A percentile compares a stretch with the other conserved stretches of the same genome.
These are phyloP conservation scores for Mycosphaerella sp. DNA, from an alignment of 2,329 filamentous ascomycete species.

Conservation along the genomic window DNA sequence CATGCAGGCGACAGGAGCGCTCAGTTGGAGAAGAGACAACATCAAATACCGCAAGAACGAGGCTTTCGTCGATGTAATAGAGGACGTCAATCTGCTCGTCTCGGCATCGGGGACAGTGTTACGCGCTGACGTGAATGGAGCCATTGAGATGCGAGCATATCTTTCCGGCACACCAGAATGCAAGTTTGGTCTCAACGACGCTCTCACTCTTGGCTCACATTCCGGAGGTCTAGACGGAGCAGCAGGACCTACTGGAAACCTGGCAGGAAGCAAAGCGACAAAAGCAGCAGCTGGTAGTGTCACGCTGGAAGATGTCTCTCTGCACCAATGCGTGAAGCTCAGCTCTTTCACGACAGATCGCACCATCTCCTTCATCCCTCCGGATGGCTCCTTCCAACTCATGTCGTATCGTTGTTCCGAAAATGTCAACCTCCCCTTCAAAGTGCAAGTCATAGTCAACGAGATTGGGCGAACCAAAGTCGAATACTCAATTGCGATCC, in stretches of 20 bases:
- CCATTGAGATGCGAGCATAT: conserved; percentile 98
- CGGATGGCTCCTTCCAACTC: conserved; percentile 95
- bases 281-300: conserved; percentile 94
- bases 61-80: conserved; percentile 97
- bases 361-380: conserved; percentile 94
- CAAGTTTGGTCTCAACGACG: conserved; percentile 97
- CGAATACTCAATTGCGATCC: conserved; percentile 96
- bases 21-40: conserved; percentile 94
- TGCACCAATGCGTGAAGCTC: conserved; percentile 97
- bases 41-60: conserved; percentile 99
- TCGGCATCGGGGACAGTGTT: conserved; percentile 94
- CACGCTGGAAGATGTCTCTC: conserved; percentile 94
- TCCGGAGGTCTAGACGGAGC: conserved; percentile 35
- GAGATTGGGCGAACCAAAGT: conserved; percentile 96
- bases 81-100: conserved; percentile 98
- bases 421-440: conserved; percentile 98
- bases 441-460: conserved; percentile 97
- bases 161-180: conserved; percentile 94
- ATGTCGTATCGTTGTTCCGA: conserved; percentile 98
- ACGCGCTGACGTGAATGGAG: conserved; percentile 90
- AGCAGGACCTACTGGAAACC: conserved; percentile 67
- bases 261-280: conserved; percentile 77
- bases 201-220: conserved; percentile 72
- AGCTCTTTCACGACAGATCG: conserved; percentile 94
- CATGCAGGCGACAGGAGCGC: conserved; percentile 95